Evolutionary conservation across 805 yeast species (phyloP).

Genomic region (Candida insectorum): DNA sequence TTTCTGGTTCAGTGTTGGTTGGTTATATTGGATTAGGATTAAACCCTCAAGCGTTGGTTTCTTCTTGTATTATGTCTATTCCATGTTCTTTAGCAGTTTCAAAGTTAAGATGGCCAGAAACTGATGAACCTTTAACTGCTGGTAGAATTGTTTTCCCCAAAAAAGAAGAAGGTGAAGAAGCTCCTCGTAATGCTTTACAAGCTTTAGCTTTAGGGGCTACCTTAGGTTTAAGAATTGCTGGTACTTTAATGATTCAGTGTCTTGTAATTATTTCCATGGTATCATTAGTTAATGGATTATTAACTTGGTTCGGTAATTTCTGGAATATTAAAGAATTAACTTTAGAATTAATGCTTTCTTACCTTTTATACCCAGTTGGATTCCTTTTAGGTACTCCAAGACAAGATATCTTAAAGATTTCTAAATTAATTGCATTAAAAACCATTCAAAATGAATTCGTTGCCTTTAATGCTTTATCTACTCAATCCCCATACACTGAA

Average conservation of each 20-base stretch:
- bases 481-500: slow-evolving; percentile 40
- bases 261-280: slow-evolving; percentile 61
- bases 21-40: slow-evolving; percentile 62
- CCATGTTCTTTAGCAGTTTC: slow-evolving; percentile 63
- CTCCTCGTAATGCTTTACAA: slow-evolving; percentile 50
- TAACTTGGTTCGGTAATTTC: slow-evolving; percentile 59
- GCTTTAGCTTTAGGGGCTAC: slow-evolving; percentile 59
- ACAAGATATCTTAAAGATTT: slow-evolving; percentile 48
- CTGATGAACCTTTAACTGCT: slow-evolving; percentile 50
- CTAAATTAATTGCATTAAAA: slow-evolving; percentile 53
- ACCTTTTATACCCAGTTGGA: slow-evolving; percentile 57
- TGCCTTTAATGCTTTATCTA: slow-evolving; percentile 43
- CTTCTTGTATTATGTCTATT: slow-evolving; percentile 69
- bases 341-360: slow-evolving; percentile 54
- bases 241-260: slow-evolving; percentile 54
- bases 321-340: slow-evolving; percentile 56
- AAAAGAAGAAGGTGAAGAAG: slow-evolving; percentile 27
- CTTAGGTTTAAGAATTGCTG: slow-evolving; percentile 55
- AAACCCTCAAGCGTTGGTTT: slow-evolving; percentile 57
- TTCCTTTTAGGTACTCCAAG: slow-evolving; percentile 56
- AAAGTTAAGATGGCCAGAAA: slow-evolving; percentile 57
- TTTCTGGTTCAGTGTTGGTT: slow-evolving; percentile 61
- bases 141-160: slow-evolving; percentile 49
- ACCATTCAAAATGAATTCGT: slow-evolving; percentile 62
- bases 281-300: slow-evolving; percentile 51